Evolutionary conservation across 331 rosid species (phyloP).

Genomic region (Acacia concinna): DNA sequence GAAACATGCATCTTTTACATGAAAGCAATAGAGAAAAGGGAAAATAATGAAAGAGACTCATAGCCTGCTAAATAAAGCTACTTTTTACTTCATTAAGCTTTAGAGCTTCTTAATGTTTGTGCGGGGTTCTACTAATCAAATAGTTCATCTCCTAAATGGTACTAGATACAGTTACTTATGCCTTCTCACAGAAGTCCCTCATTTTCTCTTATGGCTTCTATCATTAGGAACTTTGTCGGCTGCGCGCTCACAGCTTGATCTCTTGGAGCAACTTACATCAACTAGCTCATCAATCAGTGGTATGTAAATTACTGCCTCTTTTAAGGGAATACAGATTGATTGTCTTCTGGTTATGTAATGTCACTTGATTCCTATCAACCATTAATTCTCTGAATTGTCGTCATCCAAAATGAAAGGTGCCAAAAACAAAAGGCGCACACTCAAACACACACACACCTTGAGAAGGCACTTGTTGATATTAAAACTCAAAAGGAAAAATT

Average conservation of each 20-base stretch:
- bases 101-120: not conserved
- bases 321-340: not conserved
- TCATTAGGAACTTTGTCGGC: conserved; percentile 66
- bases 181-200: not conserved
- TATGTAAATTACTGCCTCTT: conserved; percentile 47
- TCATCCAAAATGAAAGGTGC: conserved; percentile 7
- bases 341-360: conserved; percentile 14
- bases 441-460: not conserved
- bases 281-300: conserved; percentile 57
- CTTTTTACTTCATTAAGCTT: not conserved
- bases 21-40: not conserved
- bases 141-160: not conserved
- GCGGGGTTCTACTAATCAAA: not conserved
- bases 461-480: not conserved
- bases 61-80: not conserved
- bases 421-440: no score
- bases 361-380: conserved; percentile 3
- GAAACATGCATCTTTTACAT: not conserved
- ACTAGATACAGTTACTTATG: not conserved
- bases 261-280: conserved; percentile 87
- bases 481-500: not conserved
- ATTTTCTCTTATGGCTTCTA: conserved; percentile 6
- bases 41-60: not conserved
- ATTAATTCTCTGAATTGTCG: conserved; percentile 2
- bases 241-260: conserved; percentile 82